Evolutionary conservation across 2,329 filamentous ascomycete genomes (phyloP).

Genomic region (Colletotrichum sp.): DNA sequence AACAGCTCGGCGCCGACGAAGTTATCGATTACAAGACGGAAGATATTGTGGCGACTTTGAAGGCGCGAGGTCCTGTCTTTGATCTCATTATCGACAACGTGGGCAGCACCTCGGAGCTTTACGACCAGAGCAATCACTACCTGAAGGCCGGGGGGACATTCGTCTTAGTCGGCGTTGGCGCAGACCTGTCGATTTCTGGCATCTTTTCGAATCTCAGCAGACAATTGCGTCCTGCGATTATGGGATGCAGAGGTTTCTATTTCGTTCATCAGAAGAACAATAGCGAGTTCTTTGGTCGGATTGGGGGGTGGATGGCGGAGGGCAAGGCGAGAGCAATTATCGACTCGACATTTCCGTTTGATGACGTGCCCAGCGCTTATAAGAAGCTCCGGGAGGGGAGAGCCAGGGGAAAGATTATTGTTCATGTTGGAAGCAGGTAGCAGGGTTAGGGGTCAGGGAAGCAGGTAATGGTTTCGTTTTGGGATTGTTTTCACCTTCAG

Average conservation of each 20-base stretch:
- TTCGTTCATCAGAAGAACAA: conserved; percentile 19
- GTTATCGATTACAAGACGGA: conserved; percentile 38
- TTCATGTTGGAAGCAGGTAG: neutral
- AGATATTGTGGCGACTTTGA: conserved; percentile 21
- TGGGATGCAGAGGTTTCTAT: neutral
- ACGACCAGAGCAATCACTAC: conserved; percentile 9
- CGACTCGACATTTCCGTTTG: conserved; percentile 26
- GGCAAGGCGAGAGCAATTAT: conserved; percentile 27
- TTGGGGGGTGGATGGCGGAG: conserved; percentile 29
- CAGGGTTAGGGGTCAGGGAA: no score
- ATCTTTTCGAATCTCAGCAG: neutral
- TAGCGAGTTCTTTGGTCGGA: neutral
- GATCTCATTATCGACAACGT: conserved; percentile 33
- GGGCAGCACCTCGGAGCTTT: conserved; percentile 24
- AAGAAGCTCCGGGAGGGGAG: conserved; percentile 24
- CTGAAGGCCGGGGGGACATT: conserved; percentile 65
- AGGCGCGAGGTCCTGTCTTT: conserved; percentile 20
- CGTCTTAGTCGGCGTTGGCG: conserved; percentile 63
- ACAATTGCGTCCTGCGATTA: neutral
- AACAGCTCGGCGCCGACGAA: conserved; percentile 38
- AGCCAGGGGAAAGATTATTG: conserved; percentile 30
- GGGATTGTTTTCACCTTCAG: neutral
- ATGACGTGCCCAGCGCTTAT: conserved; percentile 27
- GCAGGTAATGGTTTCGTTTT: neutral
- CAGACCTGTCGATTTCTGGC: conserved; percentile 2